phyloP scores from a whole-genome alignment of 2,329 filamentous ascomycete species.

The Calonectria montana region DNA sequence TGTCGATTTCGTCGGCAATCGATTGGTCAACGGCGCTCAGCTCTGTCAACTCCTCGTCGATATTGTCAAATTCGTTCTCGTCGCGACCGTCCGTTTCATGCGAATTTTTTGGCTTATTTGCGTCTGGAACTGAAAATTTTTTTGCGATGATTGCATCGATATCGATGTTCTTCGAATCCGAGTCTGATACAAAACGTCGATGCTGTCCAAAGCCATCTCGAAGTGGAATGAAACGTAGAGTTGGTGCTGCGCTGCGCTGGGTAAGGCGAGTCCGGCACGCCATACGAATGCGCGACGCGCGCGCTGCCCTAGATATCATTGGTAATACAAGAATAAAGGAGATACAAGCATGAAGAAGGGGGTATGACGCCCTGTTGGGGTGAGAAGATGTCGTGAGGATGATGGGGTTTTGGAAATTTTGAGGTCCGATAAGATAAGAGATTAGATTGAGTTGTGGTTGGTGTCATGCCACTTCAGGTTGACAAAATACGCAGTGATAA shows the following conservation, averaged over 20 bases:
- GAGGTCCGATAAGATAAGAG: slow-evolving; percentile 41
- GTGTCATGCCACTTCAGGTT: neutral
- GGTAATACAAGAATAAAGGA: slow-evolving; percentile 27
- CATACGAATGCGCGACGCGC: slow-evolving; percentile 48
- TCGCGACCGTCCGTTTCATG: neutral
- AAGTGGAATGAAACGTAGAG: slow-evolving; percentile 23
- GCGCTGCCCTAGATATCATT: slow-evolving; percentile 51
- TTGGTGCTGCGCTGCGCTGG: slow-evolving; percentile 30
- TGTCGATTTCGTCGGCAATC: slow-evolving; percentile 12
- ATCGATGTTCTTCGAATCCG: slow-evolving; percentile 32
- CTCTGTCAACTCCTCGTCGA: neutral
- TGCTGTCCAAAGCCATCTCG: slow-evolving; percentile 22
- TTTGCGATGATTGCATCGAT: slow-evolving; percentile 39
- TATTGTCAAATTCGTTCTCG: neutral
- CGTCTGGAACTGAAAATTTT: neutral
- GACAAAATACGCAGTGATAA: too few relatives aligned
- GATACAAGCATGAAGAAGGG: slow-evolving; percentile 19
- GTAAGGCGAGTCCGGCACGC: slow-evolving; percentile 48
- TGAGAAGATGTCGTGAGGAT: neutral
- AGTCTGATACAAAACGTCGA: slow-evolving; percentile 41
- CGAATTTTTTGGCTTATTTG: neutral
- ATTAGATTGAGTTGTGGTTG: slow-evolving; percentile 1
- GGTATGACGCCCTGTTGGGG: slow-evolving; percentile 25
- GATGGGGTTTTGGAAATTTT: slow-evolving; percentile 38
- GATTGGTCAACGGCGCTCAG: neutral